Evolutionary conservation across 2,329 filamentous ascomycete genomes (phyloP).

Genomic region (Alternaria postmessia): DNA sequence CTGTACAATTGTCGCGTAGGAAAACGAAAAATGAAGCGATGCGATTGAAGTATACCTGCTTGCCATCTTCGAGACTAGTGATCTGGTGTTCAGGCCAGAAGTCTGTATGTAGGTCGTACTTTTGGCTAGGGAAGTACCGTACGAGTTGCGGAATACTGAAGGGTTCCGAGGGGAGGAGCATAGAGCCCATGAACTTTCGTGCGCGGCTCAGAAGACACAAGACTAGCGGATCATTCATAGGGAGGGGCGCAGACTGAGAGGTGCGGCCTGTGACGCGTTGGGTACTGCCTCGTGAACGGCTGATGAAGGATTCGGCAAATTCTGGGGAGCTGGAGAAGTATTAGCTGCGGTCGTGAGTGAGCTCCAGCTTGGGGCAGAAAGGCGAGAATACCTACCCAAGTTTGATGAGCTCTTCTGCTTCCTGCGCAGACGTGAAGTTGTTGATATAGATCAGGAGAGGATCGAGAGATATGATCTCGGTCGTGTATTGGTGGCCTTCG

Average conservation of each 20-base stretch:
- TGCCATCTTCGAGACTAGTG: slow-evolving; percentile 18
- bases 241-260: slow-evolving; percentile 33
- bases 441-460: slow-evolving; percentile 41
- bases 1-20: slow-evolving; percentile 32
- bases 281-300: slow-evolving; percentile 22
- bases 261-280: slow-evolving; percentile 33
- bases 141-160: slow-evolving; percentile 37
- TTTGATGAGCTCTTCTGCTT: slow-evolving; percentile 32
- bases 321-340: slow-evolving; percentile 18
- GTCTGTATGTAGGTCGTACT: slow-evolving; percentile 39
- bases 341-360: neutral
- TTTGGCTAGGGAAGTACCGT: slow-evolving; percentile 31
- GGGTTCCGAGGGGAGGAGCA: slow-evolving; percentile 29
- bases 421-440: slow-evolving; percentile 33
- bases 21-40: slow-evolving; percentile 37
- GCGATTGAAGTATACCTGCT: slow-evolving; percentile 29
- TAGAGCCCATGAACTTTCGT: slow-evolving; percentile 35
- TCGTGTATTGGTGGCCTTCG: slow-evolving; percentile 31
- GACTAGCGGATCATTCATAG: slow-evolving; percentile 27
- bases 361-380: neutral
- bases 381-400: slow-evolving; percentile 19
- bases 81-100: slow-evolving; percentile 36
- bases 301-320: slow-evolving; percentile 35
- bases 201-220: slow-evolving; percentile 35
- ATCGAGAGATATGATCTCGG: slow-evolving; percentile 37